These are phyloP conservation scores for Dalbergia cultrata DNA, from an alignment of 306 rosid genomes.

Conservation along the genomic window DNA sequence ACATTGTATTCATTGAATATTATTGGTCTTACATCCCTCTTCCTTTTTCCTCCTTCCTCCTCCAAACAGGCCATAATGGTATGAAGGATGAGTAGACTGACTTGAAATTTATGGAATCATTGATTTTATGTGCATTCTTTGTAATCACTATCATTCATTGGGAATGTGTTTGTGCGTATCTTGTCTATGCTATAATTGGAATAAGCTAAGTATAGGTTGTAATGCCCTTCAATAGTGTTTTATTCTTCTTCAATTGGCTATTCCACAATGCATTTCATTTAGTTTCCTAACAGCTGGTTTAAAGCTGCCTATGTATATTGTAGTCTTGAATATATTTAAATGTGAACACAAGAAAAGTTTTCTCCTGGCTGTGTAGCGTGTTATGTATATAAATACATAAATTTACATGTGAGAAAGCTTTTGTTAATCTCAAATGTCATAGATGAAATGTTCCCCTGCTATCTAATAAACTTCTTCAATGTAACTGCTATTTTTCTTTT, in stretches of 20 bases:
- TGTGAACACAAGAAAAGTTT: constrained; percentile 10
- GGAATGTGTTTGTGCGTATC: not conserved
- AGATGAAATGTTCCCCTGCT: not conserved
- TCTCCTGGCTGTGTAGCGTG: not conserved
- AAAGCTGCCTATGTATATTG: not conserved
- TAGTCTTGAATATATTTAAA: constrained; percentile 27
- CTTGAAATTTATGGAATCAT: constrained; percentile 10
- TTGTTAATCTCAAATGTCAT: constrained; percentile 21
- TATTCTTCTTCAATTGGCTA: not conserved
- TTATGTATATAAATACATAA: constrained; percentile 8
- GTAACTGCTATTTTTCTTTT: not conserved
- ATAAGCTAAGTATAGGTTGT: constrained; percentile 18
- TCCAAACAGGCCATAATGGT: not conserved
- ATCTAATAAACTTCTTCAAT: constrained; percentile 18
- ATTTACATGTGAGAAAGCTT: not conserved
- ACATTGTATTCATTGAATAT: not conserved
- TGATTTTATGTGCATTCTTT: not conserved
- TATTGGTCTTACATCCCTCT: not conserved
- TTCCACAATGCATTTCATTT: constrained; percentile 12
- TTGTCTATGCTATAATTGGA: not conserved
- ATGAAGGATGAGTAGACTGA: constrained; percentile 18
- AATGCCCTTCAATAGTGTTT: constrained; percentile 2
- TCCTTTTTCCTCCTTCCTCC: not conserved
- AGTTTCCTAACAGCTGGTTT: not conserved
- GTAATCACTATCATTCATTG: not conserved